Evolutionary conservation across 352 stramenopile genomes (phyloP).

Genomic region (Globisporangium recalcitrans): DNA sequence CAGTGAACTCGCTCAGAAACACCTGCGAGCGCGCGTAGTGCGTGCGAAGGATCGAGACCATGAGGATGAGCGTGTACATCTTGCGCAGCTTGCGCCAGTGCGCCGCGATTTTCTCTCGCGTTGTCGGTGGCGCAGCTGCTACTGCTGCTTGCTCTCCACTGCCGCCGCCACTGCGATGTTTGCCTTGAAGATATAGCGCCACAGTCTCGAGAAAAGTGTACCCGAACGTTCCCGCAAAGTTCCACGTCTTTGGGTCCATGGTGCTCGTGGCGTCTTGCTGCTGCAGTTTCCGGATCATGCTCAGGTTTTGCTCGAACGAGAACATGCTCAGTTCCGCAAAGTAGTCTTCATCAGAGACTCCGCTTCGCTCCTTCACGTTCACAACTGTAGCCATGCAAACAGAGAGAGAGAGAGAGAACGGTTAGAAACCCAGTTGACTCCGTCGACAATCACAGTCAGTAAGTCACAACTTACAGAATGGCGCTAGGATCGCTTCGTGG

Average conservation of each 20-base stretch:
- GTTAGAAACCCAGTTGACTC: background rate
- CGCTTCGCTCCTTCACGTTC: constrained; percentile 13
- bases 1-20: constrained; percentile 42
- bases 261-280: background rate
- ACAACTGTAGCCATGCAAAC: constrained; percentile 19
- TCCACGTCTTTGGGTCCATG: constrained; percentile 16
- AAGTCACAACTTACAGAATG: constrained; percentile 41
- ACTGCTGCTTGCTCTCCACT: background rate
- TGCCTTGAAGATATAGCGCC: constrained; percentile 20
- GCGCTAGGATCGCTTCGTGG: constrained; percentile 48
- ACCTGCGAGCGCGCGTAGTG: constrained; percentile 59
- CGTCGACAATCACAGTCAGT: background rate
- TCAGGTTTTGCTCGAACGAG: constrained; percentile 56
- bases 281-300: constrained; percentile 47
- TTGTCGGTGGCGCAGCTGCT: background rate
- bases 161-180: constrained; percentile 10
- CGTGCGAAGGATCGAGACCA: constrained; percentile 76
- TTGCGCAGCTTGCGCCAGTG: constrained; percentile 63
- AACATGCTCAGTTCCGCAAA: constrained; percentile 46
- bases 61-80: constrained; percentile 81
- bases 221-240: constrained; percentile 46
- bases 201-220: constrained; percentile 62
- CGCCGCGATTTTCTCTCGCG: constrained; percentile 10
- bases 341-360: constrained; percentile 22
- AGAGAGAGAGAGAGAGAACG: background rate